phyloP scores from a whole-genome alignment of 768 basidiomycete genomes.

The Filobasidium wieringae region DNA sequence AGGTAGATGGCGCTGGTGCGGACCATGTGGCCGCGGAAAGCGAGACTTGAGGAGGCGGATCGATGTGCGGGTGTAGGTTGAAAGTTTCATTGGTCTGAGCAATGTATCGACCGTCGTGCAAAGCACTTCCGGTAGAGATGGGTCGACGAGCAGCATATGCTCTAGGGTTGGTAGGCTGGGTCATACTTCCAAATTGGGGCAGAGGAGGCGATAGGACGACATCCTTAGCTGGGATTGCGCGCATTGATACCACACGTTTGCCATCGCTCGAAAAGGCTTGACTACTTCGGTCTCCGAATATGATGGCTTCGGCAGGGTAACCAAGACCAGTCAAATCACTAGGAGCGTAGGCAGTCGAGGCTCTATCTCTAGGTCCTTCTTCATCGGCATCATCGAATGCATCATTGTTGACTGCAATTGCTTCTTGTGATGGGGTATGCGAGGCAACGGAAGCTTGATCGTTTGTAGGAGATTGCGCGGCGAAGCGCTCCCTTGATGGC shows the following conservation, averaged over 20 bases:
- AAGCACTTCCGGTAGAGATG: conserved; percentile 2
- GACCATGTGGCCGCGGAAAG: conserved; percentile 37
- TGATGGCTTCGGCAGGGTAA: conserved; percentile 34
- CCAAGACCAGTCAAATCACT: conserved; percentile 27
- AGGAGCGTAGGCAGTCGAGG: conserved; percentile 21
- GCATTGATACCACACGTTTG: conserved; percentile 24
- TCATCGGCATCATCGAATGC: conserved; percentile 33
- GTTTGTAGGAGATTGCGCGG: conserved; percentile 13
- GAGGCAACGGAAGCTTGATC: conserved; percentile 9
- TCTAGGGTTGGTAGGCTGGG: conserved; percentile 17
- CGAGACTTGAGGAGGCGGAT: conserved; percentile 34
- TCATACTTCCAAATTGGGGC: conserved; percentile 32
- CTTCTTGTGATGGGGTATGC: conserved; percentile 16
- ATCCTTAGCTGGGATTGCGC: conserved; percentile 20
- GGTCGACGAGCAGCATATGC: too few species aligned
- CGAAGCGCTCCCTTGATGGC: conserved; percentile 17
- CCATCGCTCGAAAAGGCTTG: conserved; percentile 11
- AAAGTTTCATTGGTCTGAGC: conserved; percentile 36
- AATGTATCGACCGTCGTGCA: conserved; percentile 25
- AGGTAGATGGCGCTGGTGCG: conserved; percentile 32
- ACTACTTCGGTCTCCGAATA: conserved; percentile 21
- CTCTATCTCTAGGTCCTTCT: conserved; percentile 15
- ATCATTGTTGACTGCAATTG: conserved; percentile 12
- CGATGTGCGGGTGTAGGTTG: conserved; percentile 35
- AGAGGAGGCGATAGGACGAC: conserved; percentile 32